phyloP scores from a whole-genome alignment of 176 grass and related monocot genomes.

The Carex cristatella region DNA sequence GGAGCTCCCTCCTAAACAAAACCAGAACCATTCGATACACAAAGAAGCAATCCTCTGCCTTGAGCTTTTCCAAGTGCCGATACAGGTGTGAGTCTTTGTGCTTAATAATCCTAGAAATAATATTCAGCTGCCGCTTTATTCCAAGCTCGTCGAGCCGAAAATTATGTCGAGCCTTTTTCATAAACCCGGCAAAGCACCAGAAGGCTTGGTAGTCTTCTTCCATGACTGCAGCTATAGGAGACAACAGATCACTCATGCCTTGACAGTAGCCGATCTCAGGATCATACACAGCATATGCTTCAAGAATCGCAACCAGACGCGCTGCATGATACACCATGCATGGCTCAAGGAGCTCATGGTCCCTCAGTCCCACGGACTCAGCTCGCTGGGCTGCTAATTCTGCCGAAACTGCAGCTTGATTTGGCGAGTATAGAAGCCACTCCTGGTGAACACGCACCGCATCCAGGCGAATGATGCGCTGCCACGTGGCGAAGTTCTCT shows the following conservation, averaged over 20 bases:
- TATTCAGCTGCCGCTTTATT: constrained; percentile 41
- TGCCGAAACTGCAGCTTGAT: constrained; percentile 29
- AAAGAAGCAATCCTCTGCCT: constrained; percentile 48
- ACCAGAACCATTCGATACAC: constrained; percentile 50
- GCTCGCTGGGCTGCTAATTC: constrained; percentile 29
- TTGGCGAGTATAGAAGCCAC: constrained; percentile 35
- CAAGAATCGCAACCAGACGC: constrained; percentile 42
- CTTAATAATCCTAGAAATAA: constrained; percentile 48
- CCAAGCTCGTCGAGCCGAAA: constrained; percentile 47
- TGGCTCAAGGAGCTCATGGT: constrained; percentile 38
- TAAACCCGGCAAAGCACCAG: constrained; percentile 50
- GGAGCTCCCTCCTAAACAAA: constrained; percentile 44
- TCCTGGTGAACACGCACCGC: constrained; percentile 39
- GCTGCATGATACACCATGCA: constrained; percentile 42
- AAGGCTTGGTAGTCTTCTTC: constrained; percentile 45
- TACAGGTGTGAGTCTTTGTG: constrained; percentile 39
- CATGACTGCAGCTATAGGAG: constrained; percentile 35
- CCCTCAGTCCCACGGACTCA: constrained; percentile 31
- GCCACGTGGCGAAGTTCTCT: constrained; percentile 47
- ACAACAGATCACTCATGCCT: constrained; percentile 53
- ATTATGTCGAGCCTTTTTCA: constrained; percentile 49
- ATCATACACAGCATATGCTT: constrained; percentile 51
- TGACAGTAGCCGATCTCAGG: constrained; percentile 57
- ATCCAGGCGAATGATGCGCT: constrained; percentile 46
- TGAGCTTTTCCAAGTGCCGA: constrained; percentile 39